A percentile compares a stretch with the other conserved stretches of the same genome.
Evolutionary conservation across 148 eudicot species (phyloP).

Genomic region (Chenopodium suecicum): DNA sequence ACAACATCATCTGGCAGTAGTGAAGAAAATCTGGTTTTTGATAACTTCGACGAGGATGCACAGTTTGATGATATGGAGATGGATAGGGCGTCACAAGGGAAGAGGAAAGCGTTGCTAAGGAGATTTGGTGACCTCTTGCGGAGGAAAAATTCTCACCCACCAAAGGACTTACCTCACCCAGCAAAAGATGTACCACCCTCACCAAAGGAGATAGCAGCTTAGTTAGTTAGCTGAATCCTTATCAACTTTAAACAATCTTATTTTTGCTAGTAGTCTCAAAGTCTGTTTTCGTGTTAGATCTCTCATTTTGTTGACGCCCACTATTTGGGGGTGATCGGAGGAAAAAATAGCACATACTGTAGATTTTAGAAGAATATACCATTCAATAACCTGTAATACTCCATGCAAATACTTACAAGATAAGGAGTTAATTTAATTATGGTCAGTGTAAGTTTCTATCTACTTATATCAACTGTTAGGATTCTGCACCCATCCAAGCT

Average conservation of each 20-base stretch:
- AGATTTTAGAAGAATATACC: conserved; percentile 9
- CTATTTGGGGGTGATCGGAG: background rate
- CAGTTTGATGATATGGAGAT: conserved; percentile 46
- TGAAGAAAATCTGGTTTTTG: conserved; percentile 33
- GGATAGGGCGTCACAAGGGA: conserved; percentile 41
- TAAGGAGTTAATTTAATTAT: background rate
- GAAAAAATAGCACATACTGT: background rate
- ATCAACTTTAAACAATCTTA: background rate
- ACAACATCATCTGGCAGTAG: conserved; percentile 29
- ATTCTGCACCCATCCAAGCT: background rate
- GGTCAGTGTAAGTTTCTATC: background rate
- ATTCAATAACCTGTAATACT: conserved; percentile 7
- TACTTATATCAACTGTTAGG: background rate
- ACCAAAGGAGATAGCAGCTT: conserved; percentile 30
- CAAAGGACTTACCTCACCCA: conserved; percentile 23
- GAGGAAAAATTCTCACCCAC: conserved; percentile 35
- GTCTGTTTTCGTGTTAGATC: conserved; percentile 7
- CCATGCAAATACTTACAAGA: background rate
- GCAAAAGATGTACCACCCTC: conserved; percentile 16
- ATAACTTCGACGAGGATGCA: conserved; percentile 39
- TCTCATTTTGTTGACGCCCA: background rate
- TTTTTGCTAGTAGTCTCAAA: background rate
- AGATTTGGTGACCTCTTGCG: conserved; percentile 58
- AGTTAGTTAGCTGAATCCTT: conserved; percentile 1
- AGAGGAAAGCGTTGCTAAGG: conserved; percentile 46